Percentiles rank a stretch among this genome's conserved stretches.
phyloP scores from a whole-genome alignment of 2,329 filamentous ascomycete species.

The Westerdykella sp. region DNA sequence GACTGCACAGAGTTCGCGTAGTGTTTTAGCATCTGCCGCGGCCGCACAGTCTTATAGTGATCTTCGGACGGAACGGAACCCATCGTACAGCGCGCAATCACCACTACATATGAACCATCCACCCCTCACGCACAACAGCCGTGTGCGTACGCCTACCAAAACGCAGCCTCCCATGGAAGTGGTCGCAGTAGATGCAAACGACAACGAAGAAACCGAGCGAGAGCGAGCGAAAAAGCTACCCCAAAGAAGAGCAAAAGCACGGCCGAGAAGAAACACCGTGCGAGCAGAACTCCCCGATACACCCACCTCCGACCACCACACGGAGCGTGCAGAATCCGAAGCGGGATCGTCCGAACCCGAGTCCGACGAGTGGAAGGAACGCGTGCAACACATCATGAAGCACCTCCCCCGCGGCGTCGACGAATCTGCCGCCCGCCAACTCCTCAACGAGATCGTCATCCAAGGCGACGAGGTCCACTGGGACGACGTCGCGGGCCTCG shows the following conservation, averaged over 20 bases:
- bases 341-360: slow-evolving; percentile 18
- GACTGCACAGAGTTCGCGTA: slow-evolving; percentile 10
- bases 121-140: slow-evolving; percentile 4
- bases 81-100: neutral
- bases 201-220: slow-evolving; percentile 8
- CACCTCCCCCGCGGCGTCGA: slow-evolving; percentile 79
- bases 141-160: slow-evolving; percentile 13
- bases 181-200: slow-evolving; percentile 16
- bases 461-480: slow-evolving; percentile 92
- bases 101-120: neutral
- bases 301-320: slow-evolving; percentile 21
- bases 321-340: slow-evolving; percentile 6
- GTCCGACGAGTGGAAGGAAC: slow-evolving; percentile 32
- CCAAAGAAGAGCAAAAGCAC: slow-evolving; percentile 12
- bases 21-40: slow-evolving; percentile 24
- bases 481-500: slow-evolving; percentile 86
- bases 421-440: slow-evolving; percentile 74
- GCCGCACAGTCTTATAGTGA: slow-evolving; percentile 28
- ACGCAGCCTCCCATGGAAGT: slow-evolving; percentile 16
- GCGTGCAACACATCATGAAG: slow-evolving; percentile 53
- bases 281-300: slow-evolving; percentile 28
- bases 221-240: slow-evolving; percentile 12
- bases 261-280: slow-evolving; percentile 24
- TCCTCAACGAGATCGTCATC: slow-evolving; percentile 92
- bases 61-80: slow-evolving; percentile 4